phyloP scores from a whole-genome alignment of 2,329 filamentous ascomycete genomes.

The Talaromyces piceae region DNA sequence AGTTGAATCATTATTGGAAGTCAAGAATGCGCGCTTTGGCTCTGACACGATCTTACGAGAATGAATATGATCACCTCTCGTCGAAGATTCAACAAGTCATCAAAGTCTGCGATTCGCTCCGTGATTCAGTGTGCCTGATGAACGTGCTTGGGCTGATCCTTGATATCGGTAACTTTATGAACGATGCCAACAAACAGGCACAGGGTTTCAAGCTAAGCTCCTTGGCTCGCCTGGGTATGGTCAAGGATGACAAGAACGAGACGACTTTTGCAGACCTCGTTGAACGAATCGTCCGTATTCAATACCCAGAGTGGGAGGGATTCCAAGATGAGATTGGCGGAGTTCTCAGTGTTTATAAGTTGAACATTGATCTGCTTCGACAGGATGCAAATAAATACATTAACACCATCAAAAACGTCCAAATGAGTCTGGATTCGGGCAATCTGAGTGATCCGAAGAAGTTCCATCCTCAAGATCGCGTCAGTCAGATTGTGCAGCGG shows the following conservation, averaged over 20 bases:
- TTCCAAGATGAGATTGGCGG: constrained; percentile 78
- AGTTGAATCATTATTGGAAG: constrained; percentile 98
- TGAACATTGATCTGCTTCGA: constrained; percentile 90
- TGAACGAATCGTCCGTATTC: constrained; percentile 90
- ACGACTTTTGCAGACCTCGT: constrained; percentile 92
- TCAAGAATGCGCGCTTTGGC: constrained; percentile 86
- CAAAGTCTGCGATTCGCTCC: constrained; percentile 75
- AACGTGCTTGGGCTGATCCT: constrained; percentile 93
- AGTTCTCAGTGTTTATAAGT: constrained; percentile 73
- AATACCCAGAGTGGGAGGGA: constrained; percentile 91
- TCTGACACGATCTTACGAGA: constrained; percentile 74
- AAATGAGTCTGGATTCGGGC: constrained; percentile 82
- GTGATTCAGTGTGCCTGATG: constrained; percentile 88
- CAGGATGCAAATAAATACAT: constrained; percentile 86
- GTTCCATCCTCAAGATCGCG: constrained; percentile 95
- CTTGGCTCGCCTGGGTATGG: constrained; percentile 85
- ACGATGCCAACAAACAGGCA: constrained; percentile 97
- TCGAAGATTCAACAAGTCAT: constrained; percentile 81
- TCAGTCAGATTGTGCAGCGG: constrained; percentile 82
- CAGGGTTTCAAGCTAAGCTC: constrained; percentile 97
- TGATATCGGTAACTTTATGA: constrained; percentile 99
- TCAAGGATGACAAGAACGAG: constrained; percentile 98
- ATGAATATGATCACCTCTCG: constrained; percentile 87
- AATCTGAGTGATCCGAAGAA: constrained; percentile 95
- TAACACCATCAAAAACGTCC: constrained; percentile 88